Evolutionary conservation across 306 rosid genomes (phyloP).

Genomic region (Lathyrus aphaca): DNA sequence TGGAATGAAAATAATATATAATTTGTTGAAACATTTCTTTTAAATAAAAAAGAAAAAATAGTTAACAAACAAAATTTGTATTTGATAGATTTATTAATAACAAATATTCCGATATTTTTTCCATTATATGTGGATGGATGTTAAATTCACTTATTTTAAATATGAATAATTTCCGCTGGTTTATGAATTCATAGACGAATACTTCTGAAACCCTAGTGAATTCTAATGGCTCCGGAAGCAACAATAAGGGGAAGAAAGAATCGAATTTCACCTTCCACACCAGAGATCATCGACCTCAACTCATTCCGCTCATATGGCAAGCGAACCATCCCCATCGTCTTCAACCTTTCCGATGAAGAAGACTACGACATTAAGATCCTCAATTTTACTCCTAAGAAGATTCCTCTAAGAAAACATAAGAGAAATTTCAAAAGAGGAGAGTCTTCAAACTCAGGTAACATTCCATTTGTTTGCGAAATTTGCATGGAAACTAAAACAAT

Average conservation of each 20-base stretch:
- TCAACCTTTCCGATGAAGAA: slow-evolving; percentile 40
- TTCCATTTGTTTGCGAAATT: slow-evolving; percentile 42
- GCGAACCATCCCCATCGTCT: neutral
- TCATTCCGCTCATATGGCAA: neutral
- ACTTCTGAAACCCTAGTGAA: neutral
- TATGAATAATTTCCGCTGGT: too few species aligned
- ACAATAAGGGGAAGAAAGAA: neutral
- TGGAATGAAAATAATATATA: too few species aligned
- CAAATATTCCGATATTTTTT: too few species aligned
- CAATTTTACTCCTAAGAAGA: slow-evolving; percentile 23
- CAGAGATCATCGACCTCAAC: neutral
- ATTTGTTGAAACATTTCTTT: too few species aligned
- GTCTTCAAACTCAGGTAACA: neutral
- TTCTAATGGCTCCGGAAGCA: neutral
- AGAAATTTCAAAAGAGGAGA: neutral
- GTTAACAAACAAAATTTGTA: too few species aligned
- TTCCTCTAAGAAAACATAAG: neutral
- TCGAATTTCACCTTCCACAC: neutral
- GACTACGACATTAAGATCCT: slow-evolving; percentile 45
- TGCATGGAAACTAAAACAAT: slow-evolving; percentile 9
- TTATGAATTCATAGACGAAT: too few species aligned
- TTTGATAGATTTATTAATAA: too few species aligned
- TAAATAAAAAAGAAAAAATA: too few species aligned
- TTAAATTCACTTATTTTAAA: too few species aligned
- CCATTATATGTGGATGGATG: too few species aligned